Evolutionary conservation across 257 asterid species (phyloP).

Genomic region (Striga asiatica): DNA sequence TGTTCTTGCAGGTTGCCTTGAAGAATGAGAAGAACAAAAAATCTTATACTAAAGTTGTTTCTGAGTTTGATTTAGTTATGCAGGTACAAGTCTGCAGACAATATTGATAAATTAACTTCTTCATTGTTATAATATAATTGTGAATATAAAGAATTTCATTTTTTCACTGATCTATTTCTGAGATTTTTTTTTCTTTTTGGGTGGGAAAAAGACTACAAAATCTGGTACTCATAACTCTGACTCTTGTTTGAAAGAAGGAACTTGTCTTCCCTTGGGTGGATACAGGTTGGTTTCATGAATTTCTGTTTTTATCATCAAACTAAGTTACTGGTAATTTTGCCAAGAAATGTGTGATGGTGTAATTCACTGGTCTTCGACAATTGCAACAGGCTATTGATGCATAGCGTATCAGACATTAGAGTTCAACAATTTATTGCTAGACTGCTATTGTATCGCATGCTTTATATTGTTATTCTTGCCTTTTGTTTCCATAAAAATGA

Average conservation of each 20-base stretch:
- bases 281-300: conserved; percentile 61
- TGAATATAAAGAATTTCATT: not conserved
- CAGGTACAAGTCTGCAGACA: conserved; percentile 44
- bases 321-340: not conserved
- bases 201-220: conserved; percentile 65
- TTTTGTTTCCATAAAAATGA: not conserved
- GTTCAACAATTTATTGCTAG: not conserved
- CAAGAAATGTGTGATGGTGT: not conserved
- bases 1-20: conserved; percentile 44
- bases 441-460: not conserved
- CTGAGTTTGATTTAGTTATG: conserved; percentile 93
- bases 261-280: conserved; percentile 97
- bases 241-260: conserved; percentile 72
- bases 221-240: conserved; percentile 81
- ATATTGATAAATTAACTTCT: conserved; percentile 10
- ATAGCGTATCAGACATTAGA: not conserved
- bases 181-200: not conserved
- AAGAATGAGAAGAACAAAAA: conserved; percentile 42
- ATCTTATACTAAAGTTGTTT: conserved; percentile 49
- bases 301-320: not conserved
- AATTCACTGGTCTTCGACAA: not conserved
- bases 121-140: conserved; percentile 1
- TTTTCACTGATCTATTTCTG: conserved; percentile 11
- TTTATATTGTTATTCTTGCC: not conserved
- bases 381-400: not conserved